A percentile compares a stretch with the other conserved stretches of the same genome.
Evolutionary conservation across 176 grass and related monocot species (phyloP).

Genomic region (Urochloa ruziziensis): DNA sequence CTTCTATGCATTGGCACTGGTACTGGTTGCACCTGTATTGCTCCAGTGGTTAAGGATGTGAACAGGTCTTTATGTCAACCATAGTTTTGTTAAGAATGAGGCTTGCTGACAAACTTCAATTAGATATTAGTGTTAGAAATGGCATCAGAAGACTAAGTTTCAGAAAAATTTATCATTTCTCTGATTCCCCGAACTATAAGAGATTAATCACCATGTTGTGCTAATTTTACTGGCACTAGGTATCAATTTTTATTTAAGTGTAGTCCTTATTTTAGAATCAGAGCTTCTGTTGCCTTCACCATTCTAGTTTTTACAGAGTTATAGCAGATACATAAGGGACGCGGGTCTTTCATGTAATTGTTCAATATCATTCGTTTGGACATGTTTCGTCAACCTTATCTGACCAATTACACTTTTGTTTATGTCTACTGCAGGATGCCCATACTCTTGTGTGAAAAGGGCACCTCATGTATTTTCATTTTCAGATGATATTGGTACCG

Average conservation of each 20-base stretch:
- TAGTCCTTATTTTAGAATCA: neutral
- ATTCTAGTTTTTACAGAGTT: neutral
- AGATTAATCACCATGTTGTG: conserved; percentile 8
- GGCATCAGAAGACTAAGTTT: conserved; percentile 10
- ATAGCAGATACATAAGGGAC: neutral
- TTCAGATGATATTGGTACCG: conserved; percentile 57
- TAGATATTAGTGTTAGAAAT: conserved; percentile 10
- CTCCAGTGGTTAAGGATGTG: neutral
- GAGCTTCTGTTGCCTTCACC: neutral
- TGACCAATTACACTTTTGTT: conserved; percentile 9
- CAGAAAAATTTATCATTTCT: neutral
- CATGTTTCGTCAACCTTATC: conserved; percentile 19
- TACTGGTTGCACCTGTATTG: conserved; percentile 34
- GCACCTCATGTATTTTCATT: conserved; percentile 83
- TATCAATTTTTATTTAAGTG: neutral
- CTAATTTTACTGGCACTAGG: neutral
- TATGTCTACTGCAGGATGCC: conserved; percentile 61
- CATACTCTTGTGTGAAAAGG: conserved; percentile 93
- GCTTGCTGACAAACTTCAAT: conserved; percentile 11
- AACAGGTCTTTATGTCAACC: neutral
- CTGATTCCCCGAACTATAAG: neutral
- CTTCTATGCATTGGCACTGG: conserved; percentile 77
- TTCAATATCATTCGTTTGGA: neutral
- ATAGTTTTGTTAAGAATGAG: neutral
- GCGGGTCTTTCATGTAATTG: neutral